Evolutionary conservation across 2,329 filamentous ascomycete genomes (phyloP).

Genomic region (Gaeumannomyces sp.): DNA sequence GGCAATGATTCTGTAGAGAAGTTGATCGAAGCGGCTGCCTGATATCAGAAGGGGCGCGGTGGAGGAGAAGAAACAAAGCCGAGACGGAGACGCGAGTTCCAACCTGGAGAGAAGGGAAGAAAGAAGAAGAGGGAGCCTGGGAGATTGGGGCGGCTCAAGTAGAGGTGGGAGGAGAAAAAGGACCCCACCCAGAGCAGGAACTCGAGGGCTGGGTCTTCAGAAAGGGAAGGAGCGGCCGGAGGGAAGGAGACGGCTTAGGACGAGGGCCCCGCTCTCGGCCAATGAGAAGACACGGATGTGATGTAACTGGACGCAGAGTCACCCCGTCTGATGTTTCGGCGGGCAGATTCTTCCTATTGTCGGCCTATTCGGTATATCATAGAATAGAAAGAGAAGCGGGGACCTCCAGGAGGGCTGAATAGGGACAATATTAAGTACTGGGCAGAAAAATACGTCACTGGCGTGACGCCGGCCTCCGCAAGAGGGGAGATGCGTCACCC

Average conservation of each 20-base stretch:
- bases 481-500: no score
- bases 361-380: not conserved
- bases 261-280: not conserved
- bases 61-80: no score
- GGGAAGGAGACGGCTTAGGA: no score
- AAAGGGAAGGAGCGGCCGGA: not conserved
- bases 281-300: not conserved
- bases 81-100: not conserved
- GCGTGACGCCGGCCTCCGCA: no score
- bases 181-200: no score
- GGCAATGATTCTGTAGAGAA: no score
- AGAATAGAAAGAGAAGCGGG: not conserved
- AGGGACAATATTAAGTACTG: not conserved
- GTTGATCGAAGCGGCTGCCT: no score
- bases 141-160: not conserved
- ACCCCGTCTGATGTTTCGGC: no score
- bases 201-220: no score
- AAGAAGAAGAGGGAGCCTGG: not conserved
- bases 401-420: not conserved
- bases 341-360: not conserved
- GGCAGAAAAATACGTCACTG: not conserved
- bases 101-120: not conserved
- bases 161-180: no score
- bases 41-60: no score
- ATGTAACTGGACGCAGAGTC: not conserved